A percentile compares a stretch with the other conserved stretches of the same genome.
Conservation (phyloP, 106 monocot species). For the Allium cepa region DNA sequence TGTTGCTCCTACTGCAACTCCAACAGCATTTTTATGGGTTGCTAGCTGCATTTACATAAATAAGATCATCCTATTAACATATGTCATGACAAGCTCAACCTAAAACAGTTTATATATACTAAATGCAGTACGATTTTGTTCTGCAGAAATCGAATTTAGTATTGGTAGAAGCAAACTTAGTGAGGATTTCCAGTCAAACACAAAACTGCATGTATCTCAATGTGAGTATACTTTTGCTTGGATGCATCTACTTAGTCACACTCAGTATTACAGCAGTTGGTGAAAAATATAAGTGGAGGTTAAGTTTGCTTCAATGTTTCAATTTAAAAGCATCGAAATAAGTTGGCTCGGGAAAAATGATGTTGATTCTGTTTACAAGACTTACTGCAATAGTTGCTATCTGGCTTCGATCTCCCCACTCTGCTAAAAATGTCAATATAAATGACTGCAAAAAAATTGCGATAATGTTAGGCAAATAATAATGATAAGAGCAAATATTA, state of each 20-base stretch:
- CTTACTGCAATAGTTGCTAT: slow-evolving; percentile 96
- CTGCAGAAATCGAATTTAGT: background rate
- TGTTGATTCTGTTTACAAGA: background rate
- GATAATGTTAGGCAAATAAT: background rate
- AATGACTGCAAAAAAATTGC: slow-evolving; percentile 60
- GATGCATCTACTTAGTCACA: no score
- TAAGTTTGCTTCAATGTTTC: no score
- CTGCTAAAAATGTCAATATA: slow-evolving; percentile 91
- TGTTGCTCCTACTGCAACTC: slow-evolving; percentile 71
- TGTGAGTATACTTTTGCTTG: background rate
- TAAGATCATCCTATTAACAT: slow-evolving; percentile 5
- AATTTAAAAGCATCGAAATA: no score
- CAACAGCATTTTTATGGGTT: slow-evolving; percentile 87
- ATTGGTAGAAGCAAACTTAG: background rate
- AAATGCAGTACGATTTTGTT: background rate
- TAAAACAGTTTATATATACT: background rate
- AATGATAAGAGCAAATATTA: background rate
- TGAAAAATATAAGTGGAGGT: no score
- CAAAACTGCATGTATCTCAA: background rate
- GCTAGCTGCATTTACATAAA: slow-evolving; percentile 46
- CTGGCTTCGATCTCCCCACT: slow-evolving; percentile 98
- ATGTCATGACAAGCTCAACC: background rate
- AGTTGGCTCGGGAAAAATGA: no score
- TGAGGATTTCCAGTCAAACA: background rate
- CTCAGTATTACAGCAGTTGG: no score